Conservation (phyloP, 2,329 filamentous ascomycete species). For the Stemphylium lycopersici region DNA sequence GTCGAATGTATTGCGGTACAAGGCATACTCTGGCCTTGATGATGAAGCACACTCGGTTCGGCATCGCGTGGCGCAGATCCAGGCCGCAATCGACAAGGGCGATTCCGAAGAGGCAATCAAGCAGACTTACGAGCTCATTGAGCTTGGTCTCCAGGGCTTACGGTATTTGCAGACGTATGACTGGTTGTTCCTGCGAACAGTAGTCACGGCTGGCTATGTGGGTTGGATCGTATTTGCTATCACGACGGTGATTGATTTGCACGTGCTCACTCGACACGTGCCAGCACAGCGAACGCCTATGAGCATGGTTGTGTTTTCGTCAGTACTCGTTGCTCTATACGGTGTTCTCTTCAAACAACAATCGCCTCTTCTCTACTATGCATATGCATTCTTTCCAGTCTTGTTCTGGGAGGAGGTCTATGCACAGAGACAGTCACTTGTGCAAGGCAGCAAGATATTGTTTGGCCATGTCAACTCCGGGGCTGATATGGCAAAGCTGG, state of each 20-base stretch:
- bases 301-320: constrained; percentile 72
- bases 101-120: constrained; percentile 78
- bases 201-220: constrained; percentile 89
- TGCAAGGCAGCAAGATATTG: constrained; percentile 69
- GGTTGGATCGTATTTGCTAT: constrained; percentile 95
- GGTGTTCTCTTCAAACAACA: constrained; percentile 79
- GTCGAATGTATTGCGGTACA: constrained; percentile 75
- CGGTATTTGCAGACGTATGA: constrained; percentile 98
- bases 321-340: constrained; percentile 75
- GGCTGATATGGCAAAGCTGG: constrained; percentile 63
- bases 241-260: constrained; percentile 84
- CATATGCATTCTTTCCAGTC: constrained; percentile 89
- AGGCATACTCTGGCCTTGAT: constrained; percentile 74
- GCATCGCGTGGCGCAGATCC: constrained; percentile 71
- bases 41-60: constrained; percentile 67
- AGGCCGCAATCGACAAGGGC: constrained; percentile 68
- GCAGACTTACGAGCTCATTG: constrained; percentile 77
- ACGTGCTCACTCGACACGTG: constrained; percentile 76
- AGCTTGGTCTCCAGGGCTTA: constrained; percentile 78
- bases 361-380: constrained; percentile 84
- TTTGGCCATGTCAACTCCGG: constrained; percentile 71
- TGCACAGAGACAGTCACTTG: constrained; percentile 73
- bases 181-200: constrained; percentile 89
- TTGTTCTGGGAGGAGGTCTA: constrained; percentile 97
- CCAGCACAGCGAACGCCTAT: constrained; percentile 66